Conservation (phyloP, 1,284 basidiomycete genomes). For the Cutaneotrichosporon spelunceum region DNA sequence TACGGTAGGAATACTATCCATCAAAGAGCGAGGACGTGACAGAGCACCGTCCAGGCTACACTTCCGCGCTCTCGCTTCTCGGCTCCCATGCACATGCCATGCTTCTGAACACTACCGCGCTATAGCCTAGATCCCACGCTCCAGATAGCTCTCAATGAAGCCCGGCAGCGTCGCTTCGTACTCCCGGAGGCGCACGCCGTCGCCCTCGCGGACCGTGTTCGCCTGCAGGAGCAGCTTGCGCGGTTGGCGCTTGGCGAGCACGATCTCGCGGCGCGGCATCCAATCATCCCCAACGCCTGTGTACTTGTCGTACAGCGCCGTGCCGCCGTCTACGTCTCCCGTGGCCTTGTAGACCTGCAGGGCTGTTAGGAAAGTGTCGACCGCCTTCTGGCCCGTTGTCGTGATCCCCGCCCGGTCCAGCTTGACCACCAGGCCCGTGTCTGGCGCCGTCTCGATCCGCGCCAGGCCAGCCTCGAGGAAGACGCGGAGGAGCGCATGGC, state of each 20-base stretch:
- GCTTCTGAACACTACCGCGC: not conserved
- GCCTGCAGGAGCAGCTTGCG: constrained; percentile 27
- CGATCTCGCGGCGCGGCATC: constrained; percentile 20
- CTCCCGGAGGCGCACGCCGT: constrained; percentile 21
- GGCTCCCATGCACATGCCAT: constrained; percentile 5
- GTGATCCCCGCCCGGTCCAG: constrained; percentile 21
- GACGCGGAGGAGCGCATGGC: constrained; percentile 21
- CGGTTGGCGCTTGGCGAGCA: constrained; percentile 20
- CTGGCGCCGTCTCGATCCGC: constrained; percentile 19
- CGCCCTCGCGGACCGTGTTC: constrained; percentile 20
- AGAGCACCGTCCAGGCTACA: too few species aligned
- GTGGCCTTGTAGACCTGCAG: constrained; percentile 26
- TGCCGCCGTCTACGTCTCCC: constrained; percentile 18
- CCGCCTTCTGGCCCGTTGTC: constrained; percentile 17
- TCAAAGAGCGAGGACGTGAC: too few species aligned
- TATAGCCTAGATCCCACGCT: constrained; percentile 20
- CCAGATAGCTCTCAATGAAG: constrained; percentile 21
- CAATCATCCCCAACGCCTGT: constrained; percentile 19
- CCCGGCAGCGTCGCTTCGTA: constrained; percentile 20
- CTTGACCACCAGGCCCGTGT: constrained; percentile 18
- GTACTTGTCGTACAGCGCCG: constrained; percentile 16
- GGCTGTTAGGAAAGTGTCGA: constrained; percentile 22
- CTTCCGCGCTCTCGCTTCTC: too few species aligned
- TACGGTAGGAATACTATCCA: too few species aligned
- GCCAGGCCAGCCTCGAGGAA: constrained; percentile 21